These are phyloP conservation scores for Ustilago lituana DNA, from an alignment of 1,284 basidiomycete genomes.

Conservation along the genomic window DNA sequence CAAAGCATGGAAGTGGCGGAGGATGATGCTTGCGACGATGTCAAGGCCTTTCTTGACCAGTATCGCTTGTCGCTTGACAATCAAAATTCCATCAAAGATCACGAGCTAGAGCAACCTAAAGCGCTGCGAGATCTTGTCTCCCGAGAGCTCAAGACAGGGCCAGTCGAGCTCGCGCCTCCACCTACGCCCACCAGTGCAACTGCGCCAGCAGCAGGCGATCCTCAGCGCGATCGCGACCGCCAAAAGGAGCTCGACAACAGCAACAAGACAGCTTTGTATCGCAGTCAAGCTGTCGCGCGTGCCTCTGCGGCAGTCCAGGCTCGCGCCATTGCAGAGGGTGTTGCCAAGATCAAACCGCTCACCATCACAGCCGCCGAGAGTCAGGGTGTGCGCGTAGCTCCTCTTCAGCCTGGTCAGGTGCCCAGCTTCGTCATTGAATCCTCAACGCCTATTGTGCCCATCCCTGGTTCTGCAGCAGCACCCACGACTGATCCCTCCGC, in stretches of 20 bases:
- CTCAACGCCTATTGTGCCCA: slow-evolving; percentile 22
- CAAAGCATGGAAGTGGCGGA: slow-evolving; percentile 31
- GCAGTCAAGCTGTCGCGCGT: slow-evolving; percentile 35
- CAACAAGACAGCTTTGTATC: slow-evolving; percentile 21
- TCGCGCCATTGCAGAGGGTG: slow-evolving; percentile 32
- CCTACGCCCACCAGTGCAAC: slow-evolving; percentile 38
- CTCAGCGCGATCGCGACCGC: slow-evolving; percentile 39
- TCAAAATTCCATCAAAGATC: slow-evolving; percentile 23
- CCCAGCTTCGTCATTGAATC: slow-evolving; percentile 48
- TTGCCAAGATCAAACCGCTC: slow-evolving; percentile 42
- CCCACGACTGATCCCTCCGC: background rate
- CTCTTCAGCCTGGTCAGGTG: slow-evolving; percentile 44
- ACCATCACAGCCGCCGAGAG: slow-evolving; percentile 37
- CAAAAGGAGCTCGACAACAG: slow-evolving; percentile 27
- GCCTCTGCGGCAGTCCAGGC: slow-evolving; percentile 42
- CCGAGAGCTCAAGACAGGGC: slow-evolving; percentile 31
- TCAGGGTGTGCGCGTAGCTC: slow-evolving; percentile 43
- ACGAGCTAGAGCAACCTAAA: slow-evolving; percentile 32
- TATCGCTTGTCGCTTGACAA: slow-evolving; percentile 29
- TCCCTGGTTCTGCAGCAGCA: slow-evolving; percentile 5
- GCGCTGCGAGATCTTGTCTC: slow-evolving; percentile 28
- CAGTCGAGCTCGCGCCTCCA: slow-evolving; percentile 38
- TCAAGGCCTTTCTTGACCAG: slow-evolving; percentile 22
- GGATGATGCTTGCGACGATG: slow-evolving; percentile 25
- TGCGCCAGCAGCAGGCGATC: slow-evolving; percentile 25